Evolutionary conservation across 2,329 filamentous ascomycete genomes (phyloP).

Genomic region (Aspergillus niger): DNA sequence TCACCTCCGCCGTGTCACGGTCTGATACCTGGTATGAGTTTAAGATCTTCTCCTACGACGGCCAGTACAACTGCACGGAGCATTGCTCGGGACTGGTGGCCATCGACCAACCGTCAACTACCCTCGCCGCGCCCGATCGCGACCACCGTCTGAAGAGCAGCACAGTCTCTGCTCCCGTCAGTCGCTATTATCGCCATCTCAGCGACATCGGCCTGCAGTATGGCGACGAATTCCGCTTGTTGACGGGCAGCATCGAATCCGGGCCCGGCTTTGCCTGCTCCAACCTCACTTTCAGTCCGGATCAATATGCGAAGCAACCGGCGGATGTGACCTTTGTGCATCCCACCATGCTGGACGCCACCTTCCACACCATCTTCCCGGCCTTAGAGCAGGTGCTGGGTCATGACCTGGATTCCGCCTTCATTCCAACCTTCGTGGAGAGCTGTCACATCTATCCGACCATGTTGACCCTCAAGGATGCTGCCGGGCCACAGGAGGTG

Average conservation of each 20-base stretch:
- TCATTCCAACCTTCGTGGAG: background rate
- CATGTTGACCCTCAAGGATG: background rate
- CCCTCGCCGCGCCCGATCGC: background rate
- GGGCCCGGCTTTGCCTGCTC: background rate
- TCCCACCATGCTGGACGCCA: conserved; percentile 1
- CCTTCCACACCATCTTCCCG: conserved; percentile 5
- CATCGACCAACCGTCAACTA: background rate
- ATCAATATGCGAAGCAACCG: background rate
- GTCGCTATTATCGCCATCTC: conserved; percentile 2
- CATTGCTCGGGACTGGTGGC: conserved; percentile 3
- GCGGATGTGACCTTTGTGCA: background rate
- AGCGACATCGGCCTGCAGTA: conserved; percentile 1
- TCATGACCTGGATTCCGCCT: background rate
- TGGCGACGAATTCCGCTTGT: background rate
- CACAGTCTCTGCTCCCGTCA: background rate
- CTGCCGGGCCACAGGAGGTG: background rate
- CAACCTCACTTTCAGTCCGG: background rate
- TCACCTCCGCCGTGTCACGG: background rate
- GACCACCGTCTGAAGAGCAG: background rate
- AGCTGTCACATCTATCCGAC: background rate
- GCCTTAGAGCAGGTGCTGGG: background rate
- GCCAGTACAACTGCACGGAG: background rate
- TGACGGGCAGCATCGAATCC: background rate
- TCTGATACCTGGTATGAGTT: background rate
- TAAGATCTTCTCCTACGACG: conserved; percentile 3